These are phyloP conservation scores for Flaveria sonorensis DNA, from an alignment of 129 eudicot species.

Conservation along the genomic window DNA sequence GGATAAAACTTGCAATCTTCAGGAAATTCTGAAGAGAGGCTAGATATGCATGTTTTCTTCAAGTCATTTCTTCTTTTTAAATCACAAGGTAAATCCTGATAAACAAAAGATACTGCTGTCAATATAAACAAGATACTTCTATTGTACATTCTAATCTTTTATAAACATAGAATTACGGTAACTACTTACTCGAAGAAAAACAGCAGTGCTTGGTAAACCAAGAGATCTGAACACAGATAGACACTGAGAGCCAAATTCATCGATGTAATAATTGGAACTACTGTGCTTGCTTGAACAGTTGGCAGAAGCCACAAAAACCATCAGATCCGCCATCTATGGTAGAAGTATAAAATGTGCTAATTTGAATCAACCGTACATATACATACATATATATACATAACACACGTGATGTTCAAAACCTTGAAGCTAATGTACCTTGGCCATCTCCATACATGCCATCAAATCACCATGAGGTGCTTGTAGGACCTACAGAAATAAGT, in stretches of 20 bases:
- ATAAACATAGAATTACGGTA: neutral
- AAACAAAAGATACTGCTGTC: conserved; percentile 5
- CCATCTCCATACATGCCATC: conserved; percentile 92
- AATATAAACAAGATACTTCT: conserved; percentile 12
- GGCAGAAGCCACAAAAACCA: conserved; percentile 89
- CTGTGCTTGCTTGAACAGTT: conserved; percentile 53
- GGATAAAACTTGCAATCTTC: conserved; percentile 89
- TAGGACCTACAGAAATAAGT: conserved; percentile 55
- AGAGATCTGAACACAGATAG: conserved; percentile 85
- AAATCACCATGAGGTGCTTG: conserved; percentile 97
- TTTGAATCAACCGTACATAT: neutral
- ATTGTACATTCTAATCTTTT: neutral
- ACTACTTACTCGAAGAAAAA: conserved; percentile 78
- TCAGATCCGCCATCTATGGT: conserved; percentile 88
- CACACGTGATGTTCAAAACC: neutral
- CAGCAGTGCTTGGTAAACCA: conserved; percentile 84
- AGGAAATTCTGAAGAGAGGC: conserved; percentile 81
- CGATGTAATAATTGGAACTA: conserved; percentile 55
- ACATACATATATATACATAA: no score
- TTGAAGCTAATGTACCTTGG: conserved; percentile 62
- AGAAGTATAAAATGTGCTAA: neutral
- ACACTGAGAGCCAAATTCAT: conserved; percentile 88
- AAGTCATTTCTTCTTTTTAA: conserved; percentile 61
- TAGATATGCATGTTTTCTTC: conserved; percentile 72
- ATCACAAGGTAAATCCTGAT: conserved; percentile 80